Conservation (phyloP, 257 asterid species). For the Gynochthodes officinalis region DNA sequence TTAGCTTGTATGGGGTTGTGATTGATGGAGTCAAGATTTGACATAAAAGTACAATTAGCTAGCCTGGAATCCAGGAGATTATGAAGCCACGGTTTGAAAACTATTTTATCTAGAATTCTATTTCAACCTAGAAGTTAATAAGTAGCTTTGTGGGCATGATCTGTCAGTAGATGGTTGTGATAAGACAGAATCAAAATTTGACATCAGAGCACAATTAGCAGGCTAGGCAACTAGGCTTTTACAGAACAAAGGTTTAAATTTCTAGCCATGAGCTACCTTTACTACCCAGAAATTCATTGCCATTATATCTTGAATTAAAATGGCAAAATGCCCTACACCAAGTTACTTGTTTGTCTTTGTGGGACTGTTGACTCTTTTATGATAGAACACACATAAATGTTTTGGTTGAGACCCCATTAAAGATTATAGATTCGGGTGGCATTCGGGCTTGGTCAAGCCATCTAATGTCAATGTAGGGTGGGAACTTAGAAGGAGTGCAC, state of each 20-base stretch:
- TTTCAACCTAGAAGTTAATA: neutral
- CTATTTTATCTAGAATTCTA: neutral
- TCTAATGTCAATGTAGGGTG: neutral
- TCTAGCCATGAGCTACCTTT: no score
- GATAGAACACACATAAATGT: neutral
- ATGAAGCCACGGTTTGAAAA: neutral
- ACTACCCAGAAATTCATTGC: neutral
- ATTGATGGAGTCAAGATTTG: no score
- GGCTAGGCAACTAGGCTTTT: neutral
- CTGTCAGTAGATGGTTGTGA: neutral
- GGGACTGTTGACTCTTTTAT: neutral
- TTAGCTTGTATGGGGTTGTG: no score
- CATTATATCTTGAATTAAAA: neutral
- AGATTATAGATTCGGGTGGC: neutral
- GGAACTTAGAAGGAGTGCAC: neutral
- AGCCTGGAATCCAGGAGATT: neutral
- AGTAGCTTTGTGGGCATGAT: neutral
- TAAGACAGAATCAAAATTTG: neutral
- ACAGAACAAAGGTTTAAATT: neutral
- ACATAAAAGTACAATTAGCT: neutral
- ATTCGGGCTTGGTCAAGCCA: neutral
- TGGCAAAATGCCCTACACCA: neutral
- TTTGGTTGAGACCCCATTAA: neutral
- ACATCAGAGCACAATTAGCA: neutral
- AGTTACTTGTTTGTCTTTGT: neutral